These are phyloP conservation scores for Corchorus olitorius DNA, from an alignment of 345 rosid species.

Conservation along the genomic window DNA sequence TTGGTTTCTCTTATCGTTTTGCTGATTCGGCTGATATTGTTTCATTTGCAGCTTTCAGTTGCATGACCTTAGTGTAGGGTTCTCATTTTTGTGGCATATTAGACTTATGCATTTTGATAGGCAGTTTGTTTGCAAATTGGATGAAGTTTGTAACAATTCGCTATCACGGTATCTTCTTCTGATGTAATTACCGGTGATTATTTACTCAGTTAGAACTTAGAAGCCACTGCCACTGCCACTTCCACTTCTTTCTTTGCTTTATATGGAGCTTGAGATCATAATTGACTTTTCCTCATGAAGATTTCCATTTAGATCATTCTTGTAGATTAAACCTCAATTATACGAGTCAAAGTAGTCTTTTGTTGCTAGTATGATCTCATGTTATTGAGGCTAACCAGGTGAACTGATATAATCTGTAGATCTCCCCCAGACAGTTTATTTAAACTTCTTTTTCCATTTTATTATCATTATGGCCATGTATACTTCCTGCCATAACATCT, in stretches of 20 bases:
- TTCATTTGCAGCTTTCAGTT: not conserved
- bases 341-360: not conserved
- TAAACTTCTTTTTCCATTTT: not conserved
- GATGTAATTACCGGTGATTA: not conserved
- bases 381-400: not conserved
- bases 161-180: not conserved
- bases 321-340: not conserved
- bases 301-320: not conserved
- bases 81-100: not conserved
- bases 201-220: not conserved
- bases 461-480: not conserved
- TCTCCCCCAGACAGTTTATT: not conserved
- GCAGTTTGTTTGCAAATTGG: not conserved
- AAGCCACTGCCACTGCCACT: too few relatives aligned
- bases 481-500: not conserved
- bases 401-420: not conserved
- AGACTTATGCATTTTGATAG: not conserved
- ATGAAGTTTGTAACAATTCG: not conserved
- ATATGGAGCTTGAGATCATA: too few relatives aligned
- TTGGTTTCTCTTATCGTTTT: not conserved
- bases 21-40: not conserved
- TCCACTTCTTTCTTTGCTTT: not conserved
- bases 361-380: not conserved
- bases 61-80: not conserved
- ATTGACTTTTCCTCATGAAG: not conserved